Evolutionary conservation across 495 filamentous ascomycete genomes (phyloP), one percentile per base, ranked within the genome.

Genomic region (Choiromyces venosus): DNA sequence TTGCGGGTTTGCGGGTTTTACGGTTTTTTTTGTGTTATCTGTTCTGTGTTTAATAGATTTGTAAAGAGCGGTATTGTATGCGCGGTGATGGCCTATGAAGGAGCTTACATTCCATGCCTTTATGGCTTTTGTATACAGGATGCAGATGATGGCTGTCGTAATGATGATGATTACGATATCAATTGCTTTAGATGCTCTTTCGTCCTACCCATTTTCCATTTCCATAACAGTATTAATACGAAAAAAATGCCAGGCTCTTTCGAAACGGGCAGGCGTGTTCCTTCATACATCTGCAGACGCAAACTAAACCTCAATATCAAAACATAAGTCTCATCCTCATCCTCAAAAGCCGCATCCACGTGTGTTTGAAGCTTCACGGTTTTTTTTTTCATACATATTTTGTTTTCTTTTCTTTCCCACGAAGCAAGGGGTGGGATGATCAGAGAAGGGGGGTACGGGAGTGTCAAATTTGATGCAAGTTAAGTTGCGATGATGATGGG

Each of bases 271-370:
- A 1, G 52, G 52, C 25, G n/a, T 25, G 46, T n/a, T 10, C 19
- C n/a, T 18, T 56, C n/a, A 29, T 61, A 25, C 25, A 29, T n/a
- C 25, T 4, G 52, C 52, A 61, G 25, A 52, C 40, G 40, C 40
- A 42, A 52, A 61, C 52, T 16, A 29, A 61, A 29, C n/a, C 52
- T 61, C 52, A 14, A 61, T 61, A 52, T 2, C 40, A 10, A n/a
- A 29, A 29, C 21, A 29, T n/a, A n/a, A 29, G 29, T 61, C n/a
- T 29, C 52, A 61, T 14, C 52, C n/a, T 29, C n/a, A n/a, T n/a
- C 52, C 52, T 16, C 52, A 61, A 61, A 61, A 29, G 52, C 52
- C 52, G 52, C 52, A 61, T 61, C 52, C 52, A 61, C 52, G n/a
- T 61, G 52, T 12, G n/a, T 29, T 61, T 61, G 52, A 14, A 61